phyloP scores from a whole-genome alignment of 2,329 filamentous ascomycete species.

The Keithomyces neogunnii region DNA sequence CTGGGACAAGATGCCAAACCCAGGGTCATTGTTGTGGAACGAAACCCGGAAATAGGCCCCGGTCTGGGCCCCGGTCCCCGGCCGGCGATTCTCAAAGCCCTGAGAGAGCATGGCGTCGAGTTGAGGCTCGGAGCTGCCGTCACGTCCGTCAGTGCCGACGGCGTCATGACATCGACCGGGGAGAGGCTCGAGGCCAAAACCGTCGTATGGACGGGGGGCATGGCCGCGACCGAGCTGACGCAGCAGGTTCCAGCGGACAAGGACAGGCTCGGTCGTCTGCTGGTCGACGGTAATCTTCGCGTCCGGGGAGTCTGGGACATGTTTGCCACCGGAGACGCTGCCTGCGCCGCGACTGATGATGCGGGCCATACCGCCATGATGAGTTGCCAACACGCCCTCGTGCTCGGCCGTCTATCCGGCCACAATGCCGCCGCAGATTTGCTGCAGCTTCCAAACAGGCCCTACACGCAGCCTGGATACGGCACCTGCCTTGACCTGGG shows the following conservation, averaged over 20 bases:
- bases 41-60: constrained; percentile 18
- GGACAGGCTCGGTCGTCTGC: constrained; percentile 19
- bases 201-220: constrained; percentile 27
- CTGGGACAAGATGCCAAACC: constrained; percentile 3
- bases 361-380: constrained; percentile 22
- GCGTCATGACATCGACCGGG: constrained; percentile 17
- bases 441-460: constrained; percentile 13
- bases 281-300: constrained; percentile 13
- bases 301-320: constrained; percentile 18
- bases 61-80: constrained; percentile 23
- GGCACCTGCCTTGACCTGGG: constrained; percentile 26
- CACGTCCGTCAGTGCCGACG: constrained; percentile 6
- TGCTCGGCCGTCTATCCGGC: constrained; percentile 22
- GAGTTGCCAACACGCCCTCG: constrained; percentile 29
- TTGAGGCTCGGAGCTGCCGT: constrained; percentile 20
- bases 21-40: constrained; percentile 20
- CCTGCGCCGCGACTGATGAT: constrained; percentile 14
- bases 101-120: constrained; percentile 20
- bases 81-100: constrained; percentile 20
- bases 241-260: constrained; percentile 19
- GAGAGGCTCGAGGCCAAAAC: constrained; percentile 24
- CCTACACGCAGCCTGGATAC: constrained; percentile 22
- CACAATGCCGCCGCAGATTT: constrained; percentile 25
- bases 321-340: constrained; percentile 26
- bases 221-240: constrained; percentile 22